Percentiles rank a stretch among this genome's conserved stretches.
Conservation (phyloP, 2,329 filamentous ascomycete genomes). For the Stagonosporopsis tanaceti region DNA sequence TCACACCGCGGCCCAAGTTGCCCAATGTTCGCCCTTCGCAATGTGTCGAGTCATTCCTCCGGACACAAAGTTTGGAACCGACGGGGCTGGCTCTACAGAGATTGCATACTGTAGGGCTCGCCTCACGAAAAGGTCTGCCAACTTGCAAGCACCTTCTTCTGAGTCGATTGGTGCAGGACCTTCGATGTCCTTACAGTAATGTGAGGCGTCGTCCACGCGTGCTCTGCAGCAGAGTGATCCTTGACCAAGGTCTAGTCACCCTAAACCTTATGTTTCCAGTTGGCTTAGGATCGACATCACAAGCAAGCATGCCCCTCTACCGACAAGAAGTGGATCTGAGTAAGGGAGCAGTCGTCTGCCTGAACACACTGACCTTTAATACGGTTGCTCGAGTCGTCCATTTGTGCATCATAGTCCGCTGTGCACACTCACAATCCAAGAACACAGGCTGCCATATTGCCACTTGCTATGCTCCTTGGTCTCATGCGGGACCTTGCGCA, state of each 20-base stretch:
- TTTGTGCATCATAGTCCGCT: no score
- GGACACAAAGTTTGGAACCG: slow-evolving; percentile 23
- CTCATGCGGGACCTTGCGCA: slow-evolving; percentile 10
- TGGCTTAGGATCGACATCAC: slow-evolving; percentile 1
- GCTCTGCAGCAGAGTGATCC: slow-evolving; percentile 5
- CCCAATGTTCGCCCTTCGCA: slow-evolving; percentile 6
- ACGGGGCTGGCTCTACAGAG: slow-evolving; percentile 19
- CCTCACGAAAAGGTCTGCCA: neutral
- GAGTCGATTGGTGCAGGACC: neutral
- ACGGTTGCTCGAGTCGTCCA: neutral
- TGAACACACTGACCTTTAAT: neutral
- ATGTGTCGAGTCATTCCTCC: slow-evolving; percentile 26
- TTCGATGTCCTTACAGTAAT: slow-evolving; percentile 2
- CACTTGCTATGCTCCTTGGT: slow-evolving; percentile 8
- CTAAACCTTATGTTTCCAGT: slow-evolving; percentile 14
- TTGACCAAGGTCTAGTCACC: slow-evolving; percentile 1
- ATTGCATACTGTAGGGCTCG: slow-evolving; percentile 1
- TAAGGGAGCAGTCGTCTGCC: neutral
- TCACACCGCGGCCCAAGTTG: slow-evolving; percentile 21
- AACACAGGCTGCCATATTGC: neutral
- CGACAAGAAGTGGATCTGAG: neutral
- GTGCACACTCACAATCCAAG: neutral
- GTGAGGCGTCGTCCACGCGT: slow-evolving; percentile 8
- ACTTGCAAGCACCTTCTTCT: neutral
- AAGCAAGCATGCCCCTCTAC: slow-evolving; percentile 6